A percentile compares a stretch with the other conserved stretches of the same genome.
phyloP scores from a whole-genome alignment of 129 eudicot species.

The Flaveria trinervia region DNA sequence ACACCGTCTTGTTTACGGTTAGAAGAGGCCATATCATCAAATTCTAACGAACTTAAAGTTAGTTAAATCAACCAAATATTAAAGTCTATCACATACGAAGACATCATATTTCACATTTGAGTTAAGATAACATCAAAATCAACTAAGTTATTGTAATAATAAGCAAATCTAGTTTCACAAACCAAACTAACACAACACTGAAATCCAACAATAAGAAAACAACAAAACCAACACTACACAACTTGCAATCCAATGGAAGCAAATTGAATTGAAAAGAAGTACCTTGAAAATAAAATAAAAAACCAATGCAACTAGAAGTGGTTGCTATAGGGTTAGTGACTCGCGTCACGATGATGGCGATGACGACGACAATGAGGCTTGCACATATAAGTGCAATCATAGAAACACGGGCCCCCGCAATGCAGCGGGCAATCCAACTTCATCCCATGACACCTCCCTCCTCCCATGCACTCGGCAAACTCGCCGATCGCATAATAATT shows the following conservation, averaged over 20 bases:
- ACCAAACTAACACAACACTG: slow-evolving; percentile 20
- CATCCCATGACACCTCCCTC: slow-evolving; percentile 54
- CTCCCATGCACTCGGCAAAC: slow-evolving; percentile 61
- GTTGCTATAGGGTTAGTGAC: neutral
- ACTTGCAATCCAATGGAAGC: slow-evolving; percentile 11
- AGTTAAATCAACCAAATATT: no score
- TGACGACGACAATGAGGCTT: slow-evolving; percentile 52
- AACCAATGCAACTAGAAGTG: neutral
- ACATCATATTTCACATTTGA: no score
- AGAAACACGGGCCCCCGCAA: slow-evolving; percentile 63
- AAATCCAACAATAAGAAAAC: slow-evolving; percentile 1
- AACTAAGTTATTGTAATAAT: slow-evolving; percentile 10
- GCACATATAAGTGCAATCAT: slow-evolving; percentile 63
- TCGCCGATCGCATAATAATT: slow-evolving; percentile 53
- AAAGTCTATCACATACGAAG: no score
- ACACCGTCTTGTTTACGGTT: neutral
- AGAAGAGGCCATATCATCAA: neutral
- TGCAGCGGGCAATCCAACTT: slow-evolving; percentile 62
- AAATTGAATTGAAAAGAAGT: neutral
- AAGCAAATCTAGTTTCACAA: neutral
- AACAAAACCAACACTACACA: slow-evolving; percentile 3
- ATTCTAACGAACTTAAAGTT: neutral
- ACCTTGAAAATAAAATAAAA: neutral
- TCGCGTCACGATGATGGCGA: neutral
- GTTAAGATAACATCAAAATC: neutral